Evolutionary conservation across 2,329 filamentous ascomycete species (phyloP).

Genomic region (Hypoxylon sp.): DNA sequence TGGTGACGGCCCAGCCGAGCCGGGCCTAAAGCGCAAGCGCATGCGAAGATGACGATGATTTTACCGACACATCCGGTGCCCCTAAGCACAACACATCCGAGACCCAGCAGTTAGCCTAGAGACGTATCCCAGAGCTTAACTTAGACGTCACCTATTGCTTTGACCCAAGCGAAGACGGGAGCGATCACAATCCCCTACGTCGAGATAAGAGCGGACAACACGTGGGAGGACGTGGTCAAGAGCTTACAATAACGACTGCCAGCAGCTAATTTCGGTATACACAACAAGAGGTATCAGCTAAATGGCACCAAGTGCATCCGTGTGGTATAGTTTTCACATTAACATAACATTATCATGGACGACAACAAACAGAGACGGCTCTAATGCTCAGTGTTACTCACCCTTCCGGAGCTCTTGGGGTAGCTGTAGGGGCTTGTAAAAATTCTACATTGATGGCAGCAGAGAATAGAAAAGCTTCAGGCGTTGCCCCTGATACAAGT

Average conservation of each 20-base stretch:
- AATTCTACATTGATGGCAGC: constrained; percentile 27
- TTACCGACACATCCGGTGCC: not conserved
- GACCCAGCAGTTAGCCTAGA: not conserved
- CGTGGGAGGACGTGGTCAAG: too few species aligned
- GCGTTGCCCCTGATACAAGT: too few species aligned
- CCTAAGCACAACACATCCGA: not conserved
- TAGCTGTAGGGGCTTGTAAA: constrained; percentile 53
- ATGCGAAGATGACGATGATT: not conserved
- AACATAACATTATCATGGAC: not conserved
- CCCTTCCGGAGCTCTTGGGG: constrained; percentile 55
- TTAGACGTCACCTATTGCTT: not conserved
- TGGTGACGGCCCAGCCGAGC: not conserved
- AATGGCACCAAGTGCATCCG: not conserved
- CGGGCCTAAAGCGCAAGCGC: not conserved
- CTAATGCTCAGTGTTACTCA: constrained; percentile 49
- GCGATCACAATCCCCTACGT: not conserved
- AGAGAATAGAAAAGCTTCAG: too few species aligned
- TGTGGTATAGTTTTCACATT: not conserved
- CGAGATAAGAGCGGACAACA: not conserved
- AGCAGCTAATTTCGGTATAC: not conserved
- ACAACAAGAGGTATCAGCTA: not conserved
- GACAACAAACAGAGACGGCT: not conserved
- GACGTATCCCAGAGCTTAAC: not conserved
- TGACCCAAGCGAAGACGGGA: not conserved
- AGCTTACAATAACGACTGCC: not conserved